phyloP scores from a whole-genome alignment of 176 grass and related monocot species.

The Aechmea fasciata region DNA sequence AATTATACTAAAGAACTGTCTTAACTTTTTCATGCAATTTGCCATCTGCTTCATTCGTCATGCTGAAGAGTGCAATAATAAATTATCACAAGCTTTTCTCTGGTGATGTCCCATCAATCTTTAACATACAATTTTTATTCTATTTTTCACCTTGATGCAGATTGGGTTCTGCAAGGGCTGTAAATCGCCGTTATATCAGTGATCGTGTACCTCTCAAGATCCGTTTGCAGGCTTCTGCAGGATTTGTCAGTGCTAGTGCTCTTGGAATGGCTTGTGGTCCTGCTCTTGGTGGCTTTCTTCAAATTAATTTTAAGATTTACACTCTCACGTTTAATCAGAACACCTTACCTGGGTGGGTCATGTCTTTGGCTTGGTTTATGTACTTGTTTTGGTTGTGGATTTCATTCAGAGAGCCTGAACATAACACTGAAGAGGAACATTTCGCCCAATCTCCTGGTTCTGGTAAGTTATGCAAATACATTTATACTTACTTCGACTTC shows the following conservation, averaged over 20 bases:
- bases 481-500: too few species aligned
- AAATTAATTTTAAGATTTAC: conserved; percentile 63
- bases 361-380: conserved; percentile 56
- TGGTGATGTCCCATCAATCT: neutral
- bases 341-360: conserved; percentile 86
- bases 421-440: conserved; percentile 27
- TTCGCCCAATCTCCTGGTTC: conserved; percentile 24
- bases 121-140: neutral
- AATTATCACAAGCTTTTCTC: conserved; percentile 5
- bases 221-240: conserved; percentile 76
- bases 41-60: neutral
- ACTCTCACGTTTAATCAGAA: conserved; percentile 67
- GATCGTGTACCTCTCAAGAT: conserved; percentile 85
- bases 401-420: conserved; percentile 67
- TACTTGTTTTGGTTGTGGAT: conserved; percentile 71
- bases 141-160: conserved; percentile 27
- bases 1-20: neutral
- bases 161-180: conserved; percentile 79
- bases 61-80: neutral
- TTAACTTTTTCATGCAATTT: neutral
- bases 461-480: conserved; percentile 18
- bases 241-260: conserved; percentile 89
- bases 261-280: conserved; percentile 96
- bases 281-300: conserved; percentile 67
- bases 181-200: conserved; percentile 93